Conservation (phyloP, 371 early-diverging fungal species). For the Globomyces sp. region DNA sequence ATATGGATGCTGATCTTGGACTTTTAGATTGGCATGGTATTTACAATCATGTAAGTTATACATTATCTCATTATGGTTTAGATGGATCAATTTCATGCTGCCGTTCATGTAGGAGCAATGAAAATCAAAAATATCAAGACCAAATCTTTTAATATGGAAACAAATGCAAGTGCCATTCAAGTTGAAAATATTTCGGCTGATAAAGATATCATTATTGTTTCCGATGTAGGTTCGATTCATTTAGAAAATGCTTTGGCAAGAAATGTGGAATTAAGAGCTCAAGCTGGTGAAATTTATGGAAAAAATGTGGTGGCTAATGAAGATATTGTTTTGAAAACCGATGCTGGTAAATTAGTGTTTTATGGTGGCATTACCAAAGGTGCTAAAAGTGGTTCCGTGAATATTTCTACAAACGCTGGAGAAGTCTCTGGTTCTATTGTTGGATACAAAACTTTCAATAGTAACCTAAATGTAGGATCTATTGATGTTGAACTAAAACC, state of each 20-base stretch:
- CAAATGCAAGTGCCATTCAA: background rate
- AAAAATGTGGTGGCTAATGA: background rate
- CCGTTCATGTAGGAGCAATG: background rate
- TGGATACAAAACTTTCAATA: background rate
- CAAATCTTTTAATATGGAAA: slow-evolving; percentile 3
- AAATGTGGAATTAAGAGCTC: slow-evolving; percentile 5
- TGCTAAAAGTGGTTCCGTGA: slow-evolving; percentile 1
- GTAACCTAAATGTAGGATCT: background rate
- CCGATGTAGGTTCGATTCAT: background rate
- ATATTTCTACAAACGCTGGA: background rate
- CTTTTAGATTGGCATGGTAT: background rate
- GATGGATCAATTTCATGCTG: no score
- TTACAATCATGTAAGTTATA: background rate
- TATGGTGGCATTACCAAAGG: background rate
- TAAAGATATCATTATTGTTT: background rate
- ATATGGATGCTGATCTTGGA: slow-evolving; percentile 5
- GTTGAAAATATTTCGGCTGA: slow-evolving; percentile 2
- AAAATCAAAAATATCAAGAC: slow-evolving; percentile 1
- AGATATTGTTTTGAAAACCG: background rate
- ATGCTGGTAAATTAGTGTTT: background rate
- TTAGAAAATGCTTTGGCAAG: background rate
- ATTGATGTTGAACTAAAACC: background rate
- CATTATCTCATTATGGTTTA: background rate
- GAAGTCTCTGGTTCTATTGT: background rate
- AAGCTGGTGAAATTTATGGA: slow-evolving; percentile 10